Percentiles rank a stretch among this genome's conserved stretches.
These are phyloP conservation scores for Blumeria hordei DNA, from an alignment of 2,329 filamentous ascomycete species.

Conservation along the genomic window DNA sequence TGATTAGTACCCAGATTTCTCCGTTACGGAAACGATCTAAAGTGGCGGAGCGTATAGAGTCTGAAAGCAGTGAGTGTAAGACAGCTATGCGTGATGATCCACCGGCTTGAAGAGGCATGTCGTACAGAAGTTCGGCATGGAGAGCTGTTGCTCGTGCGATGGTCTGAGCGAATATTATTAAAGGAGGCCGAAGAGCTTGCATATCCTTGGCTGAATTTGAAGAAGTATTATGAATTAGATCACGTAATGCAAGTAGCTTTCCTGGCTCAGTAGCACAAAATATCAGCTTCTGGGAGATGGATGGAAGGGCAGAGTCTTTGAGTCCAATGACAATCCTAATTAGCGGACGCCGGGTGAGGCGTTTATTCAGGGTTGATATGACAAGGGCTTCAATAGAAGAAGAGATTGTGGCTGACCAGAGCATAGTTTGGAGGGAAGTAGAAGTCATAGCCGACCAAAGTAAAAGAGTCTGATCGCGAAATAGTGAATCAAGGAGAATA, in stretches of 20 bases:
- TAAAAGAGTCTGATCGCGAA: constrained; percentile 64
- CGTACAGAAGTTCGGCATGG: constrained; percentile 75
- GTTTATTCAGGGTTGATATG: constrained; percentile 36
- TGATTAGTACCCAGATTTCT: constrained; percentile 91
- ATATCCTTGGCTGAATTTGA: constrained; percentile 18
- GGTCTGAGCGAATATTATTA: constrained; percentile 89
- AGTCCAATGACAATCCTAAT: constrained; percentile 81
- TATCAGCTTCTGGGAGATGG: constrained; percentile 66
- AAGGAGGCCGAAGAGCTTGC: constrained; percentile 47
- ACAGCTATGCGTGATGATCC: constrained; percentile 69
- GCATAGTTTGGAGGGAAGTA: constrained; percentile 43
- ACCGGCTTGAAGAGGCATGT: constrained; percentile 73
- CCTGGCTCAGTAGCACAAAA: constrained; percentile 87
- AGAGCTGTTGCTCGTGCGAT: constrained; percentile 75
- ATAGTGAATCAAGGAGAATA: constrained; percentile 74
- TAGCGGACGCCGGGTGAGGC: constrained; percentile 27
- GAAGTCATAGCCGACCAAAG: constrained; percentile 64
- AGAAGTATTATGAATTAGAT: constrained; percentile 58
- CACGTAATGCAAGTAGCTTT: constrained; percentile 74
- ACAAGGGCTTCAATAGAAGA: constrained; percentile 71
- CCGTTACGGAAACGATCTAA: constrained; percentile 80
- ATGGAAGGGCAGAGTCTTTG: constrained; percentile 87
- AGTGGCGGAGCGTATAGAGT: constrained; percentile 48
- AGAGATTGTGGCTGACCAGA: constrained; percentile 95
- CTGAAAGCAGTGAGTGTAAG: constrained; percentile 66